Base-by-base conservation (phyloP, 2,329 filamentous ascomycete species). In the Stachybotrys elegans region DNA sequence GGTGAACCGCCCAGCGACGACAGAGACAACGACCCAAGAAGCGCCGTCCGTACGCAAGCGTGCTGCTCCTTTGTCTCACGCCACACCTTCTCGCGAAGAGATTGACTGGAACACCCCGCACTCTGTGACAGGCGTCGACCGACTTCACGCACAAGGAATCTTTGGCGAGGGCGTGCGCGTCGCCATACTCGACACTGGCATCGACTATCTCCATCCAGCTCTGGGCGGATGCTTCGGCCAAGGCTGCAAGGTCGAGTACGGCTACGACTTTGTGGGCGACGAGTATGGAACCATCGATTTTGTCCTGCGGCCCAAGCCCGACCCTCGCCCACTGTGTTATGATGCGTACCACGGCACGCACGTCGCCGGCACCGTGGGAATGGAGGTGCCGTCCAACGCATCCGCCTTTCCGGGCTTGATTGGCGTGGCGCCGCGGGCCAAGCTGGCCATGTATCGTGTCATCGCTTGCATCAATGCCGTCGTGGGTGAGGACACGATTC, bases 371-470 rank as follows among this genome's bases (percentile, higher is more conserved):
- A 39, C 23, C 12, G 17, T 39, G 22, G 36, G 36, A 12, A 39
- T 39, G 36, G 36, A 39, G 20, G 36, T 39, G 13, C 20, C 36
- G 4, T 39, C 36, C 14, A 23, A 23, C 36, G 36, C 36, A 4
- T n/a, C 36, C 36, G 16, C 9, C 19, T 39, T 39, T 23, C 19
- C 36, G 4, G 36, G 36, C n/a, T 39, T 39, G 19, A 22, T 23
- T 17, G 36, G 36, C n/a, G 36, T 39, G 4, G 36, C 36, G 22
- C 36, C 36, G 8, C 20, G 22, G 22, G 36, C 36, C 19, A 23
- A 17, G 36, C 36, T 39, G 5, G 36, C 19, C 20, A 39, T 39
- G 36, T 39, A 39, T 23, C 36, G 36, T 9, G 36, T 39, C 16
- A 6, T 39, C 5, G 36, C 5, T 23, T 39, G 36, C 22, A 14